These are phyloP conservation scores for Camellia granthamiana DNA, from an alignment of 148 eudicot species.

Conservation along the genomic window DNA sequence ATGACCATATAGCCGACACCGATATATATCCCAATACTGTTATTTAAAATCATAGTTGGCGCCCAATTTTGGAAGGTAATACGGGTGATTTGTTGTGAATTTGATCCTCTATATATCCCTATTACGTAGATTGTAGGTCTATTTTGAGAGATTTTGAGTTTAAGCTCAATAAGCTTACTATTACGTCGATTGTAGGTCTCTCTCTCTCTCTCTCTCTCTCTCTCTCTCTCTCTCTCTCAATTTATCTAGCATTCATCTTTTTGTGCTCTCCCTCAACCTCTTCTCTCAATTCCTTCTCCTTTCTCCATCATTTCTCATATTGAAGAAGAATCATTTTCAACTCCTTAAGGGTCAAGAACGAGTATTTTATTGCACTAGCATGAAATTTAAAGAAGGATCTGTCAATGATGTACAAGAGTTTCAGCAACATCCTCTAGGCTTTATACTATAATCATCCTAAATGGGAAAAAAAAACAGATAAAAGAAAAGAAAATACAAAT, in stretches of 20 bases:
- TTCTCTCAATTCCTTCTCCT: neutral
- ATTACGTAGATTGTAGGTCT: neutral
- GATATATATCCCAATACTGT: too few relatives aligned
- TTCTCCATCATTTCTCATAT: neutral
- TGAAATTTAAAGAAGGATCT: neutral
- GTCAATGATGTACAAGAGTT: neutral
- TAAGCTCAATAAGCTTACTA: too few relatives aligned
- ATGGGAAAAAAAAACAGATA: neutral
- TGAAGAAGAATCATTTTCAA: neutral
- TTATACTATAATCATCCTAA: neutral
- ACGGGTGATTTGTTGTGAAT: neutral
- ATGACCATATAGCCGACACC: too few relatives aligned
- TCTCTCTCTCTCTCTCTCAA: neutral
- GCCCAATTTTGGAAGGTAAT: neutral
- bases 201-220: too few relatives aligned
- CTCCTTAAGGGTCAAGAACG: neutral
- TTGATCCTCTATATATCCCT: neutral
- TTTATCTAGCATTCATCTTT: neutral
- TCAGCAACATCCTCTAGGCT: neutral
- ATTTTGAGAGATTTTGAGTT: neutral
- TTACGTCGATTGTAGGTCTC: too few relatives aligned
- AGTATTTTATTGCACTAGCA: neutral
- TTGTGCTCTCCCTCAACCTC: neutral
- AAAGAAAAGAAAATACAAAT: neutral
- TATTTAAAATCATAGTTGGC: too few relatives aligned